Base-by-base conservation (phyloP, 2,329 filamentous ascomycete genomes). In the Fusarium sp. region DNA sequence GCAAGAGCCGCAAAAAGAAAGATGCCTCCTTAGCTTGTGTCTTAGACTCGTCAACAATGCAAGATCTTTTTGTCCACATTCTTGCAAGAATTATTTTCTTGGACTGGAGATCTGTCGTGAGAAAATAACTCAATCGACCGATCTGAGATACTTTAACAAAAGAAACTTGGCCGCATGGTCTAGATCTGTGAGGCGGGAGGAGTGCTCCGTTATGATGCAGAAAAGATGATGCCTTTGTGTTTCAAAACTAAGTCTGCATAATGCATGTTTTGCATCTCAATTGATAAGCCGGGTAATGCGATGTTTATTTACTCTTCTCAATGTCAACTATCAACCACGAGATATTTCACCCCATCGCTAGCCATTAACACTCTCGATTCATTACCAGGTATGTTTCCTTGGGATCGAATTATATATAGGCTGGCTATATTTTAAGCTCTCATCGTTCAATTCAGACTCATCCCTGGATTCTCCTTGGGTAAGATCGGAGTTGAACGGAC, bases 251-350 rank as follows among this genome's bases (percentile, higher is more conserved):
- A 39, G 36, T 34, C 39, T 42, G 33, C 66, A 63, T 55, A n/a
- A 59, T 59, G 66, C 66, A 69, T 36, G 57, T 58, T 34, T 63
- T 69, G 38, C 66, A 67, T 56, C 26, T 63, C n/a, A 20, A 49
- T 36, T 20, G 40, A 44, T 46, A 24, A 24, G 42, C 57, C 17
- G 8, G 42, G 11, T 50, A 57, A 53, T 57, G 58, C 52, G 51
- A 50, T 18, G 20, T 57, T 61, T 61, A 10, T 57, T 61, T 61
- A 10, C 44, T 57, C 48, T 57, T 50, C 36, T 28, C 38, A 4
- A 14, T 6, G n/a, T 38, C 44, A 49, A 55, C 34, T 50, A 44
- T 44, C 36, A 31, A 31, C 28, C 10, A 13, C 10, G 28, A 4
- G 10, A 13, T 5, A 31, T 31, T 28, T 3, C 13, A 13, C 38